Percentiles rank a stretch among this genome's conserved stretches.
These are phyloP conservation scores for Rhodomyrtus tomentosa DNA, from an alignment of 345 rosid genomes.

Conservation along the genomic window DNA sequence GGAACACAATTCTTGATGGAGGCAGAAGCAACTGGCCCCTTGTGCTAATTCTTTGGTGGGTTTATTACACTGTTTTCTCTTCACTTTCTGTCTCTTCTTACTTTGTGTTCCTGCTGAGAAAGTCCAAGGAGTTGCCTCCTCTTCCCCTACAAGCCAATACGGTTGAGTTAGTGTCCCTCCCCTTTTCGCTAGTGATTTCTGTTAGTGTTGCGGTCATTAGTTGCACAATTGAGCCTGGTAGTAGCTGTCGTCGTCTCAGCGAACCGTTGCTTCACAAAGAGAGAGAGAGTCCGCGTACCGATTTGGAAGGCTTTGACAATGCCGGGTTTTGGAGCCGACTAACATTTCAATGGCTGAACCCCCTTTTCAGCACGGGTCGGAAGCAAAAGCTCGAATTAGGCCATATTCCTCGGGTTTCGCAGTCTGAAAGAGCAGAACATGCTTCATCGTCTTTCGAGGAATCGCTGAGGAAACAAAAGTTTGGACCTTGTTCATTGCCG, in stretches of 20 bases:
- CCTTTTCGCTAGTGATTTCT: constrained; percentile 25
- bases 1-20: neutral
- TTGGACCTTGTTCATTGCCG: constrained; percentile 19
- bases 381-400: constrained; percentile 27
- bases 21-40: constrained; percentile 25
- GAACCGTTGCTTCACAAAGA: constrained; percentile 21
- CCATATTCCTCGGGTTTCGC: constrained; percentile 41
- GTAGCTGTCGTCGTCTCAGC: constrained; percentile 8
- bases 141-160: constrained; percentile 11
- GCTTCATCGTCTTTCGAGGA: constrained; percentile 42
- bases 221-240: neutral
- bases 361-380: constrained; percentile 29
- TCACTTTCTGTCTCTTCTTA: constrained; percentile 14
- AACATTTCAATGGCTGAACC: constrained; percentile 52
- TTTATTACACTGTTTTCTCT: constrained; percentile 10
- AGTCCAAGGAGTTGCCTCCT: constrained; percentile 7
- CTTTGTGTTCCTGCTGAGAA: constrained; percentile 6
- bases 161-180: constrained; percentile 30
- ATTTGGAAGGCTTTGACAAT: constrained; percentile 1
- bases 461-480: constrained; percentile 26
- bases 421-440: constrained; percentile 40
- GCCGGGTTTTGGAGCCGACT: constrained; percentile 41
- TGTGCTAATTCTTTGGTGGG: constrained; percentile 39
- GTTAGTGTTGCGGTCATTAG: constrained; percentile 7
- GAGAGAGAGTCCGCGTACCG: neutral